Base-by-base conservation (phyloP, 441 rosid species). In the Pelargonium australe region DNA sequence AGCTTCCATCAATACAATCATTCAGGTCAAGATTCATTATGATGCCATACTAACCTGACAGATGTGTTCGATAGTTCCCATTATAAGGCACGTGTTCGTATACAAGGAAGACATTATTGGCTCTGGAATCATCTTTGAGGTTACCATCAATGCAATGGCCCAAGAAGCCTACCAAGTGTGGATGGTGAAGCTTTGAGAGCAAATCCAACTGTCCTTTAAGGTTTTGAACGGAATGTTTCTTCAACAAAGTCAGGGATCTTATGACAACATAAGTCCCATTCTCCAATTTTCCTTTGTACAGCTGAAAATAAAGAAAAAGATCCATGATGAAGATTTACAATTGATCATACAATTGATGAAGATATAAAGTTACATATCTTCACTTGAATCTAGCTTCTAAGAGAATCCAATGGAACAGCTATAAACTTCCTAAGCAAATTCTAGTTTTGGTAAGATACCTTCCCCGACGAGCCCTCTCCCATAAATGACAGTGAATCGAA, bases 161-260 rank as follows among this genome's bases (percentile, higher is more conserved):
- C 84, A 91, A 74, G 69, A 91, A 82, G 77, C 80, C 79, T 64
- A 94, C 96, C 77, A 94, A 82, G 82, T 94, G 88, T 77, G 96
- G 93, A 81, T 94, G 98, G 60, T 86, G 90, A 73, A 94, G 89
- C 86, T 89, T 94, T 40, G 92, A 82, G 63, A 94, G 81, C 72
- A 87, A 84, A 73, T 89, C 97, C 58, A 94, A 70, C 72, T 85
- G 89, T 70, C 79, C 78, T 79, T 80, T 87, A 67, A 94, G 88
- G 74, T 81, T 91, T 68, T 89, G 92, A 80, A 84, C 81, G 4
- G 95, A 87, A 69, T 81, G 80, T 78, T 83, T 94, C 77, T 80
- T 94, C 73, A 79, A 73, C 68, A 84, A 83, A 73, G 82, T 70
- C 61, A 89, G 68, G 57, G 85, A 85, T 70, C 96, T 80, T 72